These are phyloP conservation scores for Spergularia marina DNA, from an alignment of 148 eudicot genomes.

Conservation along the genomic window DNA sequence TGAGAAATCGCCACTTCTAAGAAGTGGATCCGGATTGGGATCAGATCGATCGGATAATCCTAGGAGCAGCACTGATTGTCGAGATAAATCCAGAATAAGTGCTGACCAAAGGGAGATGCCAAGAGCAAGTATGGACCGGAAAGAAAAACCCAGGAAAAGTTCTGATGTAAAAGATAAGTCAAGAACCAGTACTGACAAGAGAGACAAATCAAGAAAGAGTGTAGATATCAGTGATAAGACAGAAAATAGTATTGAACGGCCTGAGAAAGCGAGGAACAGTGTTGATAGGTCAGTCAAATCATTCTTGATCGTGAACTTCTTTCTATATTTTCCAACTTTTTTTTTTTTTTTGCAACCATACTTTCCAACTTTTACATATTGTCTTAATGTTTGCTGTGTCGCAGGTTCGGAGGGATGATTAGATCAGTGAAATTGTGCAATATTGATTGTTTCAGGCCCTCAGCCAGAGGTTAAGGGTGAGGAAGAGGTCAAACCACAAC, in stretches of 20 bases:
- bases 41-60: constrained; percentile 55
- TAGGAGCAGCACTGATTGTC: constrained; percentile 60
- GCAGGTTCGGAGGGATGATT: constrained; percentile 85
- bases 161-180: constrained; percentile 63
- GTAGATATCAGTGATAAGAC: constrained; percentile 46
- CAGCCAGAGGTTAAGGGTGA: constrained; percentile 36
- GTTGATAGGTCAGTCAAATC: constrained; percentile 66
- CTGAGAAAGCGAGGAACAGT: constrained; percentile 79
- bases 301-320: background rate
- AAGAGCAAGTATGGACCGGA: constrained; percentile 46
- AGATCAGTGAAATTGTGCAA: constrained; percentile 75
- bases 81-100: constrained; percentile 61
- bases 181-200: constrained; percentile 64
- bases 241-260: constrained; percentile 48
- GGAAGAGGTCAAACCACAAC: constrained; percentile 16
- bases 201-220: constrained; percentile 60
- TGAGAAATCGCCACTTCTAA: constrained; percentile 50
- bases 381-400: constrained; percentile 24
- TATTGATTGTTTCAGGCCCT: constrained; percentile 80
- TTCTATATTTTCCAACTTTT: background rate
- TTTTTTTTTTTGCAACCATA: too few species aligned
- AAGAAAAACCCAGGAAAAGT: constrained; percentile 64
- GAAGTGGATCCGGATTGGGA: constrained; percentile 36
- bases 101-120: constrained; percentile 63
- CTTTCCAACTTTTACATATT: background rate